Conservation (phyloP, 2,329 filamentous ascomycete species). For the Botrytis medusae region DNA sequence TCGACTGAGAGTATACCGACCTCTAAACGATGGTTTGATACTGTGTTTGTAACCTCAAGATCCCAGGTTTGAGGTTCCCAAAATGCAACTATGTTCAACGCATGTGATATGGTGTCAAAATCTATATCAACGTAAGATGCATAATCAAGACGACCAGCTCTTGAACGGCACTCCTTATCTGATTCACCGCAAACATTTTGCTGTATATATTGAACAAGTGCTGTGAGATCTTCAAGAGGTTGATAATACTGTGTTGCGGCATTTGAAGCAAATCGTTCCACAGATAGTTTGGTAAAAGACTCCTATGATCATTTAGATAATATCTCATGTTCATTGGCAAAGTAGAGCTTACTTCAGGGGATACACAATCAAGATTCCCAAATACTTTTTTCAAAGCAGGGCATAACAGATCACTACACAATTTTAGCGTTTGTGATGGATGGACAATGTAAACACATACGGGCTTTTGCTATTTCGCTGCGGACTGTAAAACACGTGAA, state of each 20-base stretch:
- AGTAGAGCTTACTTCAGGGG: constrained; percentile 45
- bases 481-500: constrained; percentile 69
- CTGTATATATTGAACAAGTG: constrained; percentile 55
- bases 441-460: constrained; percentile 18
- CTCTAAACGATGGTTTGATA: constrained; percentile 61
- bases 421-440: constrained; percentile 12
- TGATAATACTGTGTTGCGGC: constrained; percentile 71
- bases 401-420: constrained; percentile 53
- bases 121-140: constrained; percentile 74
- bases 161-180: constrained; percentile 51
- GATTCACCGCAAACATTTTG: constrained; percentile 51
- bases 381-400: constrained; percentile 58
- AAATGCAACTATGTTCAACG: constrained; percentile 62
- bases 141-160: constrained; percentile 47
- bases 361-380: constrained; percentile 56
- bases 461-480: constrained; percentile 23
- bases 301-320: constrained; percentile 42
- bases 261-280: constrained; percentile 60
- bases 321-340: background rate
- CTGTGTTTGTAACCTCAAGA: constrained; percentile 33
- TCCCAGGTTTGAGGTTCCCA: constrained; percentile 51
- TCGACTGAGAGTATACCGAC: constrained; percentile 75
- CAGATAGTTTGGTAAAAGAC: constrained; percentile 62
- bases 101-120: constrained; percentile 67
- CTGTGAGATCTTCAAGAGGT: constrained; percentile 55